Conservation (phyloP, 176 grass and related monocot genomes). For the Pharus latifolius region DNA sequence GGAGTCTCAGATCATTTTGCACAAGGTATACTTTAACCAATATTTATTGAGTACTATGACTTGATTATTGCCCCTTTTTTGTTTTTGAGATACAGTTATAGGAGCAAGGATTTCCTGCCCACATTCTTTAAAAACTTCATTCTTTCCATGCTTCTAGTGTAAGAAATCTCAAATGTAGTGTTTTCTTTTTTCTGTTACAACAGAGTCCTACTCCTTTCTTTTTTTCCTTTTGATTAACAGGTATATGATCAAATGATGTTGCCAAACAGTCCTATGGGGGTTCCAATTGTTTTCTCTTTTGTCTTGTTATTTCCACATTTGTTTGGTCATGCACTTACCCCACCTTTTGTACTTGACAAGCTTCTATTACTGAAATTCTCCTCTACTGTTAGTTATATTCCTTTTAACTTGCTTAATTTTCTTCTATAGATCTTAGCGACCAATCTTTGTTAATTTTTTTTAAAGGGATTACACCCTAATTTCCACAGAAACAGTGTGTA, state of each 20-base stretch:
- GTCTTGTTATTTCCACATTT: background rate
- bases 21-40: slow-evolving; percentile 47
- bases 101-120: background rate
- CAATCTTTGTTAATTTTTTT: no score
- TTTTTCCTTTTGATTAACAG: background rate
- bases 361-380: background rate
- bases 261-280: background rate
- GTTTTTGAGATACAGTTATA: background rate
- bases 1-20: slow-evolving; percentile 95
- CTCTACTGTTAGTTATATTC: no score
- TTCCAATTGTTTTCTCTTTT: background rate
- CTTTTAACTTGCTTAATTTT: background rate
- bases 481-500: no score
- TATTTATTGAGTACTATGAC: background rate
- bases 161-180: background rate
- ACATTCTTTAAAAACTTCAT: background rate
- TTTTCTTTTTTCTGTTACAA: background rate
- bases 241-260: background rate
- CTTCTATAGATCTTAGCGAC: no score
- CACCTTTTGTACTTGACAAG: background rate
- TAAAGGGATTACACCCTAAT: no score
- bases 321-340: background rate
- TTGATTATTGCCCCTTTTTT: background rate
- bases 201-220: background rate
- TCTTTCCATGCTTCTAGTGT: background rate